Conservation (phyloP, 306 rosid species). For the Prunus salicina region DNA sequence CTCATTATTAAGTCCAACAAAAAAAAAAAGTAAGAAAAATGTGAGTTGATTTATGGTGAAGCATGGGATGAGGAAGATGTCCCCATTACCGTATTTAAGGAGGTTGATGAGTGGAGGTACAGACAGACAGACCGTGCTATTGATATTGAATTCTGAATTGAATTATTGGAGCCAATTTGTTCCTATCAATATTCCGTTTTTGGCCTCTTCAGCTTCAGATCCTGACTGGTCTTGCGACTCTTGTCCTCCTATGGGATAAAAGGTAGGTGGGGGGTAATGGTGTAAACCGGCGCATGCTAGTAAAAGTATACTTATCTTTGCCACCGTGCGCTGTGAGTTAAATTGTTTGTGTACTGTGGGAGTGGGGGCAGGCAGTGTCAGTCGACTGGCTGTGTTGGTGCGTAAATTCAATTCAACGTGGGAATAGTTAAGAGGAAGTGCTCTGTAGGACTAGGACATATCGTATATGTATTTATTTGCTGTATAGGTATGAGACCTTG, state of each 20-base stretch:
- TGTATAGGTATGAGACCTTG: background rate
- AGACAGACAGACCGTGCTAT: background rate
- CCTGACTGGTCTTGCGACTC: background rate
- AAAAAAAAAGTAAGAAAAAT: too few species aligned
- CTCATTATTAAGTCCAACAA: background rate
- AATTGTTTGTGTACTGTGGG: background rate
- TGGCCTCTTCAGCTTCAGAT: background rate
- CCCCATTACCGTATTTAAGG: background rate
- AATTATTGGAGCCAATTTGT: background rate
- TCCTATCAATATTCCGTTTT: background rate
- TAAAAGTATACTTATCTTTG: background rate
- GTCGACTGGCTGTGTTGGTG: background rate
- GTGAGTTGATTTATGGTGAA: background rate
- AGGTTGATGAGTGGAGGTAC: background rate
- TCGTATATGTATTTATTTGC: background rate
- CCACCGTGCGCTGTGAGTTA: background rate
- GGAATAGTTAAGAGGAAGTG: background rate
- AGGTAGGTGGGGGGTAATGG: background rate
- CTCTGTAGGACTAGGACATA: background rate
- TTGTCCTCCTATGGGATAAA: background rate
- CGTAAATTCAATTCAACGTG: background rate
- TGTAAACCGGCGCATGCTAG: background rate
- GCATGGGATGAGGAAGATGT: background rate
- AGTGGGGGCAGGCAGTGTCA: constrained; percentile 1
- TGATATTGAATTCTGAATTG: background rate